Conservation (phyloP, 371 early-diverging fungal genomes). For the Apophysomyces elegans region DNA sequence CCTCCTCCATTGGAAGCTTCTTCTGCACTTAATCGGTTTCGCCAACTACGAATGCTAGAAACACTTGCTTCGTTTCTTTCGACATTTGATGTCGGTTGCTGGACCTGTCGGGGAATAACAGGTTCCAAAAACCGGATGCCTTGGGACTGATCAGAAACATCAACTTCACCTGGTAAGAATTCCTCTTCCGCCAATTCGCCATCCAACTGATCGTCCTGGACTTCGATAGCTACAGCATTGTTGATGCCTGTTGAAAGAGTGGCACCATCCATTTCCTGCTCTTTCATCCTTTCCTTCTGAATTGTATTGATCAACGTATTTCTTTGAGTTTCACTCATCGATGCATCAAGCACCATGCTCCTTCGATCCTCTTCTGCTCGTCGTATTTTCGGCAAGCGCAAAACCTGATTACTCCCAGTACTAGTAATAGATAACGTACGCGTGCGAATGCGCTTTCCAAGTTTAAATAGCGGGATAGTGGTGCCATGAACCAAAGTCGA, state of each 20-base stretch:
- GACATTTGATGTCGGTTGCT: background rate
- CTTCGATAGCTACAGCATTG: slow-evolving; percentile 24
- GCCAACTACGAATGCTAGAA: background rate
- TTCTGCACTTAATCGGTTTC: background rate
- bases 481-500: slow-evolving; percentile 84
- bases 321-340: slow-evolving; percentile 43
- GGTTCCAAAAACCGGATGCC: slow-evolving; percentile 55
- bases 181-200: slow-evolving; percentile 48
- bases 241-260: background rate
- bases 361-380: slow-evolving; percentile 1
- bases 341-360: slow-evolving; percentile 26
- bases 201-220: slow-evolving; percentile 20
- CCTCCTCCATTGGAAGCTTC: background rate
- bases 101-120: slow-evolving; percentile 37
- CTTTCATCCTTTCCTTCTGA: slow-evolving; percentile 21
- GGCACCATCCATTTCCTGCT: slow-evolving; percentile 10
- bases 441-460: slow-evolving; percentile 58
- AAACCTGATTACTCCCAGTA: slow-evolving; percentile 42
- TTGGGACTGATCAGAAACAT: slow-evolving; percentile 32
- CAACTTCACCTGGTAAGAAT: slow-evolving; percentile 48
- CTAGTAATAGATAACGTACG: slow-evolving; percentile 54
- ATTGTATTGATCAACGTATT: slow-evolving; percentile 45
- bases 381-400: slow-evolving; percentile 45
- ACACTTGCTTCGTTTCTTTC: slow-evolving; percentile 2
- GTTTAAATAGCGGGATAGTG: slow-evolving; percentile 76